Base-by-base conservation (phyloP, 2,329 filamentous ascomycete genomes). In the Delphinella strobiligena region DNA sequence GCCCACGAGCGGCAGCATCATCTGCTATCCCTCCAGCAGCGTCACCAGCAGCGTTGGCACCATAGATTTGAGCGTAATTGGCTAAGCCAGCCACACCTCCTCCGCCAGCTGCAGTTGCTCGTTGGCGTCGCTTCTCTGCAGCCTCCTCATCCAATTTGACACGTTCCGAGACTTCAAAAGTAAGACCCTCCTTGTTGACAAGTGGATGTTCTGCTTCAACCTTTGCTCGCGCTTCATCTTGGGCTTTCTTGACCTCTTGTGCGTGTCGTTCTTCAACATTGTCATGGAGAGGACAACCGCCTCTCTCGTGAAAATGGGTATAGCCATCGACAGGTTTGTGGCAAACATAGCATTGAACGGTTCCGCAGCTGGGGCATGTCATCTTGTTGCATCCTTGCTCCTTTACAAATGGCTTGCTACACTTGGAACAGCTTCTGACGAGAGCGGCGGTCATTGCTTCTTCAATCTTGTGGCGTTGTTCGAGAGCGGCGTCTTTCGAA, bases 361-460 rank as follows among this genome's bases (percentile, higher is more conserved):
- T 67, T 3, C 50, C 44, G 49, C 74, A 78, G n/a, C 70, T 69
- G 0, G 72, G 65, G 56, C 86, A 93, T 0, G 58, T 69, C 73
- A 93, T 84, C 60, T 88, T 88, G 62, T 93, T 93, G 63, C 86
- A 93, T 2, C 86, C 86, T 22, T 64, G 56, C 27, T 79, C 72
- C 54, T 93, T 93, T 55, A 93, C 72, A 50, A 89, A 91, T 0
- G 78, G 75, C n/a, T 75, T 73, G n/a, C 69, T 64, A 60, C 82
- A 80, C 46, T 65, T 67, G 45, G 84, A 85, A 66, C 86, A 93
- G 19, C 67, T 75, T 15, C 86, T 74, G 39, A 93, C 81, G 48
- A 93, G 52, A 2, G 86, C 86, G 12, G 72, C 70, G 2, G 82
- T 85, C 81, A 88, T 89, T 15, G 84, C 85, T 55, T 93, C 85